phyloP scores from a whole-genome alignment of 2,329 filamentous ascomycete species.

The Trichoderma simmonsii region DNA sequence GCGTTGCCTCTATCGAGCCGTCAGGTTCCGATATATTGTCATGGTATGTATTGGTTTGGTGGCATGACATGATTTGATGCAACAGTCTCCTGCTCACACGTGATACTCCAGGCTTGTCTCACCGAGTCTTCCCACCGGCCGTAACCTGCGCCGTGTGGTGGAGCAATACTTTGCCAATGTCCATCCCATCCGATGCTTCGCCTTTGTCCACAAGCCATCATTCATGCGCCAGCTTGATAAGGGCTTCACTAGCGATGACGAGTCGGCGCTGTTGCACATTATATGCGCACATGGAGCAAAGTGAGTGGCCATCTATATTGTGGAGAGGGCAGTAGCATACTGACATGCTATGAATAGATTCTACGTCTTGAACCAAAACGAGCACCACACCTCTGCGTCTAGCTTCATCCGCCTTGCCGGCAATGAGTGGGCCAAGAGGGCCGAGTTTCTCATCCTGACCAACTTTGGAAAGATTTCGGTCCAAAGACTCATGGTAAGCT shows the following conservation, averaged over 20 bases:
- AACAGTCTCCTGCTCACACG: not conserved
- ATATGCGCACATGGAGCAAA: slow-evolving; percentile 40
- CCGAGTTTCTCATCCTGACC: slow-evolving; percentile 35
- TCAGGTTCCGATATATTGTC: slow-evolving; percentile 18
- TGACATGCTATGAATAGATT: slow-evolving; percentile 28
- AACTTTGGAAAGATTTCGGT: slow-evolving; percentile 40
- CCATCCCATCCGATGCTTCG: slow-evolving; percentile 41
- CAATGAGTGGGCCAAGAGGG: slow-evolving; percentile 38
- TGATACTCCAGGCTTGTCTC: slow-evolving; percentile 31
- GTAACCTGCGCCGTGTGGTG: slow-evolving; percentile 36
- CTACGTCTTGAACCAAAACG: slow-evolving; percentile 33
- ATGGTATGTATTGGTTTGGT: slow-evolving; percentile 19
- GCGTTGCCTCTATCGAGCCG: slow-evolving; percentile 16
- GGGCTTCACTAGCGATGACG: slow-evolving; percentile 35
- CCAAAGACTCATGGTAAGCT: slow-evolving; percentile 38
- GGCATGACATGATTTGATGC: not conserved
- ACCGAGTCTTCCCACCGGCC: slow-evolving; percentile 32
- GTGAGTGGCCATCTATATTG: slow-evolving; percentile 23
- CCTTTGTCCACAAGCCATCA: slow-evolving; percentile 40
- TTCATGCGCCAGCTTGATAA: slow-evolving; percentile 39
- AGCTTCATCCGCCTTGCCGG: slow-evolving; percentile 34
- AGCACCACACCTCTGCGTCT: slow-evolving; percentile 30
- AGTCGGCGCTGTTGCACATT: slow-evolving; percentile 36
- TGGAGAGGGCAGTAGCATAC: not conserved
- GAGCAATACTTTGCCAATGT: slow-evolving; percentile 40